These are phyloP conservation scores for Crithidia brevicula DNA, from an alignment of 208 protist species.

Conservation along the genomic window DNA sequence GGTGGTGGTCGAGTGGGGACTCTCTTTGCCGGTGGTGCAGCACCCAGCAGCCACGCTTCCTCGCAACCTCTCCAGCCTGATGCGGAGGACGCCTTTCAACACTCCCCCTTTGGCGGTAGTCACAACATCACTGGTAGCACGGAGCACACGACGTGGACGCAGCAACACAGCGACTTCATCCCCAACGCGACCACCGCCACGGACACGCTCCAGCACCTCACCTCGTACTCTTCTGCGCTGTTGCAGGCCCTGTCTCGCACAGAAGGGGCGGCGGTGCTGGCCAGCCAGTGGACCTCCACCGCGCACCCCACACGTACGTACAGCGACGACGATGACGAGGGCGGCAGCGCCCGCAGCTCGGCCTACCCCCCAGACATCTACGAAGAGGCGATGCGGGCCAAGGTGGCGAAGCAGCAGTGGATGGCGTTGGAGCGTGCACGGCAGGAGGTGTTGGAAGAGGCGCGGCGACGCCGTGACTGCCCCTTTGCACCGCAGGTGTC, in stretches of 20 bases:
- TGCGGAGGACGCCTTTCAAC: neutral
- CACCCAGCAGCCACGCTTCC: neutral
- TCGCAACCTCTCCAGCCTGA: no score
- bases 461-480: constrained; percentile 68
- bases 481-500: constrained; percentile 76
- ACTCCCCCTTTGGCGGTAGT: constrained; percentile 15
- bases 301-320: constrained; percentile 7
- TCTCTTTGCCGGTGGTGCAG: no score
- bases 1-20: no score
- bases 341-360: neutral
- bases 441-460: constrained; percentile 66
- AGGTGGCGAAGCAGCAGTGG: constrained; percentile 87
- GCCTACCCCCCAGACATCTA: constrained; percentile 51
- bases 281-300: constrained; percentile 17
- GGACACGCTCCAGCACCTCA: constrained; percentile 4
- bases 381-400: constrained; percentile 70
- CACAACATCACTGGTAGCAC: neutral
- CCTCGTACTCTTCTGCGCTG: constrained; percentile 53
- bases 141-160: constrained; percentile 1
- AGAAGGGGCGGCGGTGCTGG: constrained; percentile 42
- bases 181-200: neutral
- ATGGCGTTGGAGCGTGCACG: constrained; percentile 69
- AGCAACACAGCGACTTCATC: neutral
- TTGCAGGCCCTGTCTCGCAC: constrained; percentile 64
- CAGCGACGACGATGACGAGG: constrained; percentile 1